Conservation (phyloP, 805 yeast genomes). For the Suhomyces sp. region DNA sequence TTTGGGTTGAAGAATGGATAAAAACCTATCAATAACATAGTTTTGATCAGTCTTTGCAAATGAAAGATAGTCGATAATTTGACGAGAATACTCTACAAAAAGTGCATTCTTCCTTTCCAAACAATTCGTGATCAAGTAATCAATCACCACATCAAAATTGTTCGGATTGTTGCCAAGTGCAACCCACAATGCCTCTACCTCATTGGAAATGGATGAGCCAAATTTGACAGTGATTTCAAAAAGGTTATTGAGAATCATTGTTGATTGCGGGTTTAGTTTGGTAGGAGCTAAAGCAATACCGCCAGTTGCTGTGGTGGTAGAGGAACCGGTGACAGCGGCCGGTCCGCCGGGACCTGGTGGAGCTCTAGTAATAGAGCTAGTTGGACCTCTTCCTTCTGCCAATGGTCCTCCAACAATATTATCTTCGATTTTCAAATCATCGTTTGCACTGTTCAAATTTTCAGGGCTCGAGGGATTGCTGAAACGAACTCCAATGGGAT, state of each 20-base stretch:
- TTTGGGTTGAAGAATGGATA: slow-evolving; percentile 75
- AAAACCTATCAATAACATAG: slow-evolving; percentile 56
- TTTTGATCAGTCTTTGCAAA: slow-evolving; percentile 47
- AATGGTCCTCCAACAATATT: neutral
- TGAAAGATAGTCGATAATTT: slow-evolving; percentile 77
- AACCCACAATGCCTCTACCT: slow-evolving; percentile 93
- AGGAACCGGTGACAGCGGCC: neutral
- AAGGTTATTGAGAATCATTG: slow-evolving; percentile 77
- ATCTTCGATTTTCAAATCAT: too few species aligned
- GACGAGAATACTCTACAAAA: slow-evolving; percentile 78
- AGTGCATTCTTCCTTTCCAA: slow-evolving; percentile 66
- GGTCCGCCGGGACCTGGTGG: neutral
- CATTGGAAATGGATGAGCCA: slow-evolving; percentile 73
- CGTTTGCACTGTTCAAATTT: neutral
- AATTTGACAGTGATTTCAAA: slow-evolving; percentile 83
- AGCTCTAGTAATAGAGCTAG: neutral
- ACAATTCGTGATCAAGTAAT: slow-evolving; percentile 66
- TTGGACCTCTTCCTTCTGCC: neutral
- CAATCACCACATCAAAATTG: slow-evolving; percentile 72
- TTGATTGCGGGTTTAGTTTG: slow-evolving; percentile 19
- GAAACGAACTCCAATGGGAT: neutral
- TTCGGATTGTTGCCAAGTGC: slow-evolving; percentile 75
- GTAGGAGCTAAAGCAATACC: neutral
- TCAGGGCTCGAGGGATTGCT: neutral
- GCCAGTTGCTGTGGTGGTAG: too few species aligned